Base-by-base conservation (phyloP, 2,329 filamentous ascomycete species). In the Penicillium sp. region DNA sequence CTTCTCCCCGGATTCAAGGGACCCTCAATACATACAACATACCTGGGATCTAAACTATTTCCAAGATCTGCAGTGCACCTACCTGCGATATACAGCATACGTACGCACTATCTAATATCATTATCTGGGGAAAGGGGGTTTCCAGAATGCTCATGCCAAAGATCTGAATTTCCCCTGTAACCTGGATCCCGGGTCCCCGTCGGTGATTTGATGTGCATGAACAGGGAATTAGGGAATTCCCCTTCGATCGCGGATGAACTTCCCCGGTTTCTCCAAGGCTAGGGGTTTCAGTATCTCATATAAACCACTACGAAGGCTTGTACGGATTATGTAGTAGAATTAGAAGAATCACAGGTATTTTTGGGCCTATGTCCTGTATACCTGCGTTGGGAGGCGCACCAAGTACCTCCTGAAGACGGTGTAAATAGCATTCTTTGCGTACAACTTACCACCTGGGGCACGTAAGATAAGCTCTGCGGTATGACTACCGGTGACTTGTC, bases 1-100 rank as follows among this genome's bases (percentile, higher is more conserved):
- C 19, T 47, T 47, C 42, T 53, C 43, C 58, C 58, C 57, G 35
- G 56, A 61, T 59, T 59, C 57, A 61, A 61, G 58, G 58, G 58
- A 57, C 38, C n/a, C n/a, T n/a, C n/a, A n/a, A 23, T 23, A 3
- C 3, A 23, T 23, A 23, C 23, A 5, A 23, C 23, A 23, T 23
- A 23, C 23, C 23, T 23, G 23, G 3, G 23, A 23, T 23, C 23
- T 46, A 16, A 27, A 52, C 51, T 53, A 57, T 57, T 53, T 48
- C 34, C 46, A 53, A 48, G 49, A 43, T 18, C 36, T 53, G 50
- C 50, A 38, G 57, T 55, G 51, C 44, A 44, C 51, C 35, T 40
- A 43, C 44, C 39, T 29, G 7, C n/a, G 34, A 44, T 23, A 23
- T 23, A 23, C 3, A 23, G 23, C 23, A 23, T 23, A 23, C 30